phyloP scores from a whole-genome alignment of 176 grass and related monocot species.

The Cenchrus fungigraminus region DNA sequence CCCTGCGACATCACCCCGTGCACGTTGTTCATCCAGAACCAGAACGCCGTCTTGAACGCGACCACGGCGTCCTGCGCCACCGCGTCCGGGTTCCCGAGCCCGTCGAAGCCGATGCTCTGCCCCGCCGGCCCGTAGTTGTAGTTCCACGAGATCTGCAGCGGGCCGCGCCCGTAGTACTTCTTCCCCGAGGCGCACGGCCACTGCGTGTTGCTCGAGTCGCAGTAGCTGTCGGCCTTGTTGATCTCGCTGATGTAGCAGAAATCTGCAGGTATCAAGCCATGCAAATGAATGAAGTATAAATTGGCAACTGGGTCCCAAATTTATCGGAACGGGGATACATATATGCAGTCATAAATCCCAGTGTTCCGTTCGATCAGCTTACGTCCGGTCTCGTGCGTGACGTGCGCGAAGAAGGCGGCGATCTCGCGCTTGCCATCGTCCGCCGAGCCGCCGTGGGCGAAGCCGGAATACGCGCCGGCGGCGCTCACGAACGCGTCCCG shows the following conservation, averaged over 20 bases:
- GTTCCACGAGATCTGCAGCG: slow-evolving; percentile 73
- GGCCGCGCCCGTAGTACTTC: slow-evolving; percentile 66
- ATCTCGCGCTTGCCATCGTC: slow-evolving; percentile 68
- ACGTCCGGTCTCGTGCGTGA: slow-evolving; percentile 41
- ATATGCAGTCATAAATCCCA: too few relatives aligned
- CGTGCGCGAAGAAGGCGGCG: slow-evolving; percentile 78
- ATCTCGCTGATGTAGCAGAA: too few relatives aligned
- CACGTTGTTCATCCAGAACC: slow-evolving; percentile 65
- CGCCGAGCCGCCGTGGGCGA: slow-evolving; percentile 35
- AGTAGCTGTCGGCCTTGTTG: too few relatives aligned
- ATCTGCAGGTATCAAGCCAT: too few relatives aligned
- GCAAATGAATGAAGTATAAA: too few relatives aligned
- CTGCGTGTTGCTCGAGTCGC: not conserved
- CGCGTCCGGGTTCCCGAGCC: slow-evolving; percentile 49
- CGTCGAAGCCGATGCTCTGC: slow-evolving; percentile 26
- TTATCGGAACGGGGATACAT: too few relatives aligned
- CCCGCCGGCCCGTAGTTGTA: slow-evolving; percentile 83
- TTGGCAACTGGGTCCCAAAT: too few relatives aligned
- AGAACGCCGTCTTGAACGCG: slow-evolving; percentile 70
- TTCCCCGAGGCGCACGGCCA: slow-evolving; percentile 29
- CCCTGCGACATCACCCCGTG: too few relatives aligned
- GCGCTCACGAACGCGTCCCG: slow-evolving; percentile 55
- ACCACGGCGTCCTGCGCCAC: slow-evolving; percentile 58
- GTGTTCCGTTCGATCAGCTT: too few relatives aligned
- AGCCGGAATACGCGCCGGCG: slow-evolving; percentile 25